phyloP scores from a whole-genome alignment of 2,329 filamentous ascomycete species.

The Tolypocladium tropicale region DNA sequence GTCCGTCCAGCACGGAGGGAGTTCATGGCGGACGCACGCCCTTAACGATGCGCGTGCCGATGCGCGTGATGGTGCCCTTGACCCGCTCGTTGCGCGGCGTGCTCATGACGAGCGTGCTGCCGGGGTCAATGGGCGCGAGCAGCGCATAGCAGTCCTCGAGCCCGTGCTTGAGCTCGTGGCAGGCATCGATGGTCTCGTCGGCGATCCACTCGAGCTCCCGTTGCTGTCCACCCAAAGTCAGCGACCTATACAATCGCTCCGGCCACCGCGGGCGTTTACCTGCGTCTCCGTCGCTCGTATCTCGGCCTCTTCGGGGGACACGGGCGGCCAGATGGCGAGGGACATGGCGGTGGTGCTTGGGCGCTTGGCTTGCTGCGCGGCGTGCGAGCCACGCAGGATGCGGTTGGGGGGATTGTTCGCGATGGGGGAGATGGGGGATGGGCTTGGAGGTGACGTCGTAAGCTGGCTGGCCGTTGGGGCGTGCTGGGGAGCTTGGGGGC shows the following conservation, averaged over 20 bases:
- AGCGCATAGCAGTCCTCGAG: conserved; percentile 84
- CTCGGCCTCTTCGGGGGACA: conserved; percentile 40
- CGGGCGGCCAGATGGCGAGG: conserved; percentile 47
- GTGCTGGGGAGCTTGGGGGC: conserved; percentile 7
- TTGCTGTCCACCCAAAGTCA: no score
- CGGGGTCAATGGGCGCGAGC: conserved; percentile 73
- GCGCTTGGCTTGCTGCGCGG: neutral
- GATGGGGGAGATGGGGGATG: neutral
- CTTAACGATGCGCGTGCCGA: conserved; percentile 85
- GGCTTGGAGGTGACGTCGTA: neutral
- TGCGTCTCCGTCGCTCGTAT: conserved; percentile 37
- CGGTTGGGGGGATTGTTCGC: conserved; percentile 11
- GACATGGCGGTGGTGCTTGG: conserved; percentile 46
- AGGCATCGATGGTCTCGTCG: conserved; percentile 35
- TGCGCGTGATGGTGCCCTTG: conserved; percentile 84
- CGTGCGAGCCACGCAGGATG: neutral
- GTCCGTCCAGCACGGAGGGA: no score
- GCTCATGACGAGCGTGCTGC: conserved; percentile 81
- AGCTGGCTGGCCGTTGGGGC: no score
- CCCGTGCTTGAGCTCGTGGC: conserved; percentile 47
- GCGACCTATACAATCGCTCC: no score
- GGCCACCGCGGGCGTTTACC: conserved; percentile 33
- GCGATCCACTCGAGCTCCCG: conserved; percentile 48
- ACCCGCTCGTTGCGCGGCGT: conserved; percentile 79
- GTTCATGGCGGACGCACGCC: no score